Base-by-base conservation (phyloP, 1,139 yeast genomes). In the Taphrina deformans region DNA sequence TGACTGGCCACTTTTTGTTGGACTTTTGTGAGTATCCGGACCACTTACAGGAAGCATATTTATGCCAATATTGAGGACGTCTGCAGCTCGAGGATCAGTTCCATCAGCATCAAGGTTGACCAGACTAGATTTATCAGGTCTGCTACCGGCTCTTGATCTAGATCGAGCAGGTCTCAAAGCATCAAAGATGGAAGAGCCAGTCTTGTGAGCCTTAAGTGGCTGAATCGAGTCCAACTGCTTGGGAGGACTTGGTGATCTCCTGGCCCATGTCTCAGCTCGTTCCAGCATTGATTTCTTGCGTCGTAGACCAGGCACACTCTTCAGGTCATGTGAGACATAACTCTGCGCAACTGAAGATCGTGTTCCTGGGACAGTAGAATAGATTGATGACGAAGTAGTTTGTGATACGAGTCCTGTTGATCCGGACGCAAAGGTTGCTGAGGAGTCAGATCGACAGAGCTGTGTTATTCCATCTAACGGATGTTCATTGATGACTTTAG, bases 121-220 rank as follows among this genome's bases (percentile, higher is more conserved):
- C 0, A 9, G 18, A n/a, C 14, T 40, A 5, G 50, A 12, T 12
- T 24, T 55, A 5, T 26, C 24, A 23, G 31, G 14, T 21, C 46
- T 21, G n/a, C 14, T 18, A 69, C 72, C 9, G 72, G 73, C 9
- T 67, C 70, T 9, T 72, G 71, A 10, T 76, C 73, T 14, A 72
- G 68, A 1, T 75, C 71, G 5, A 76, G 73, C 23, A 71, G 70
- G 58, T 70, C 69, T 18, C 77, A 75, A 67, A 72, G 74, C 9
- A 71, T 69, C 21, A 69, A 70, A 52, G 9, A 52, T 61, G 35
- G 65, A 52, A 16, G 50, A 27, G 23, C 59, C 65, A 16, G 59
- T 61, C 46, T 33, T 48, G 16, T 59, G 63, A 7, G 63, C 63
- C 18, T 59, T 59, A 18, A 59, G 56, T 12, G 48, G 46, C 40